phyloP scores from a whole-genome alignment of 495 filamentous ascomycete genomes.

The Trichoderma reesei region DNA sequence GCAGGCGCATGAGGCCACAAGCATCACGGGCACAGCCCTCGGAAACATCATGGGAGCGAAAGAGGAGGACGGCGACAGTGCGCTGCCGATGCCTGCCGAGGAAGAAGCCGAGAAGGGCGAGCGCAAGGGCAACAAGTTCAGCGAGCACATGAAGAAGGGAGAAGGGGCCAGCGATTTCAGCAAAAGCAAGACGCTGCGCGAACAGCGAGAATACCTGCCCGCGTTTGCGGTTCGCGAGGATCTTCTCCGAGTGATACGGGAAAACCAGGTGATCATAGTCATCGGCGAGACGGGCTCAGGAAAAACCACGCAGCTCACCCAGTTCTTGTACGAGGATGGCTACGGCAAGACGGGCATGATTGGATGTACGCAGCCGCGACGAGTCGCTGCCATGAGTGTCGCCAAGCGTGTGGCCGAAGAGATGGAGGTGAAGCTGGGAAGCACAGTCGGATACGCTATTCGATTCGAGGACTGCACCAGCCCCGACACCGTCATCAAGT shows the following conservation, averaged over 20 bases:
- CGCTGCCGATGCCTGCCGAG: conserved; percentile 64
- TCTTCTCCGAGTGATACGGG: conserved; percentile 83
- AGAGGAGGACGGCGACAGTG: conserved; percentile 88
- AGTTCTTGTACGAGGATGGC: conserved; percentile 90
- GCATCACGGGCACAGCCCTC: conserved; percentile 79
- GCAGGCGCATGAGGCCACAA: conserved; percentile 92
- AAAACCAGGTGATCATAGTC: conserved; percentile 95
- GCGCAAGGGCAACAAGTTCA: conserved; percentile 68
- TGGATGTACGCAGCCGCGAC: conserved; percentile 87
- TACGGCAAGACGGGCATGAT: conserved; percentile 83
- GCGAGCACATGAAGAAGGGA: conserved; percentile 78
- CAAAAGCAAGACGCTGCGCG: conserved; percentile 77
- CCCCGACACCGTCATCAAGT: conserved; percentile 91
- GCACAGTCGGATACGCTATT: conserved; percentile 89
- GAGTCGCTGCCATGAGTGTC: conserved; percentile 97
- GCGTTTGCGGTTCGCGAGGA: conserved; percentile 97
- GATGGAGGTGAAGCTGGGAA: conserved; percentile 93
- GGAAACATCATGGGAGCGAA: conserved; percentile 93
- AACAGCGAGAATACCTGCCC: conserved; percentile 89
- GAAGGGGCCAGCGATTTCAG: conserved; percentile 88
- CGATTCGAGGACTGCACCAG: conserved; percentile 98
- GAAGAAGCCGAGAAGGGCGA: conserved; percentile 45
- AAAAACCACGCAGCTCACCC: conserved; percentile 93
- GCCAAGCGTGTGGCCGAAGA: conserved; percentile 98
- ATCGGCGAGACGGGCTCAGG: conserved; percentile 95